Percentiles rank a stretch among this genome's conserved stretches.
Evolutionary conservation across 129 eudicot genomes (phyloP).

Genomic region (Solidago caesia): DNA sequence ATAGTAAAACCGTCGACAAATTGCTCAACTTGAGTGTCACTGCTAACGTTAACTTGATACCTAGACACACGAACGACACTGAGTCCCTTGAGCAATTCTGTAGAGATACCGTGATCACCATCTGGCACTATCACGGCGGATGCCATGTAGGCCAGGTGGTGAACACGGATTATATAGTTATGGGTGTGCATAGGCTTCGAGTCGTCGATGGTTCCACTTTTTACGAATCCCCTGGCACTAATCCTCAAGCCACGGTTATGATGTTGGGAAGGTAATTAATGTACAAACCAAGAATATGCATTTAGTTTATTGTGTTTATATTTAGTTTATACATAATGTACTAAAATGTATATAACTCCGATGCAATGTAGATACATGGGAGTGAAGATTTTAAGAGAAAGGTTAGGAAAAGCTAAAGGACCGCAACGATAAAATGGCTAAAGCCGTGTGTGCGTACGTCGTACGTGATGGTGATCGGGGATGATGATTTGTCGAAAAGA

Average conservation of each 20-base stretch:
- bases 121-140: conserved; percentile 44
- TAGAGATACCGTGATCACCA: conserved; percentile 35
- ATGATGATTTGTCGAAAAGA: not conserved
- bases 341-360: not conserved
- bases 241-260: conserved; percentile 47
- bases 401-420: conserved; percentile 51
- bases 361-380: conserved; percentile 80
- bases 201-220: conserved; percentile 40
- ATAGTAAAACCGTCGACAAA: conserved; percentile 36
- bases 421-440: conserved; percentile 24
- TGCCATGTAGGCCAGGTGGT: conserved; percentile 40
- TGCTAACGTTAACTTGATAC: conserved; percentile 74
- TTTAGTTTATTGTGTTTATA: not conserved
- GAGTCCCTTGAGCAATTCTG: conserved; percentile 34
- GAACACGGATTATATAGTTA: conserved; percentile 26
- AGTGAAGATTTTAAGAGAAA: conserved; percentile 73
- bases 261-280: conserved; percentile 36
- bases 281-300: not conserved
- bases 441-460: not conserved
- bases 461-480: not conserved
- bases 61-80: conserved; percentile 72
- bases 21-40: conserved; percentile 73
- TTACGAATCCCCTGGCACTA: conserved; percentile 32
- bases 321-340: not conserved
- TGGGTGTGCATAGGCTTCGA: conserved; percentile 38